Evolutionary conservation across 257 asterid species (phyloP), one percentile per base, ranked within the genome.

Genomic region (Capsicum pubescens): DNA sequence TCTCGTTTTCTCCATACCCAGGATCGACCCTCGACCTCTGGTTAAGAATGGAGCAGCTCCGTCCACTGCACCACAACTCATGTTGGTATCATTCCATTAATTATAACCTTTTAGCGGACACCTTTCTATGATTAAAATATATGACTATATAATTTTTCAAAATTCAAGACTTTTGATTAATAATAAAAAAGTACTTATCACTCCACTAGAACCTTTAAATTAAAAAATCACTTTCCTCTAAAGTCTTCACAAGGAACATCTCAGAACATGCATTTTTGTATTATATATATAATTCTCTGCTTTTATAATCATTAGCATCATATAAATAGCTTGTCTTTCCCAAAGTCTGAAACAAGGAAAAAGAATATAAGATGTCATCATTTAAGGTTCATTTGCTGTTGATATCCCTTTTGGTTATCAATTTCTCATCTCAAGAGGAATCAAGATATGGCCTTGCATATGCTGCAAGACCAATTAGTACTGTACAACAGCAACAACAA

Each of bases 171-270:
- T 3, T 39, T 3, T 39, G 5, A 39, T 39, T 39, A 39, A 39
- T 39, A 39, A 3, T 39, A 39, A 39, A 4, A 36, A 39, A 39
- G 5, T 39, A 39, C 5, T 39, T 39, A 39, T 4, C 44, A 39
- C 44, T 39, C 44, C 42, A 36, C 5, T 2, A 39, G 3, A 39
- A 39, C 5, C 42, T 39, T 39, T 55, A 66, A 66, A 12, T 66
- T 32, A 35, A 66, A 66, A 6, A 6, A 39, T 66, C 54, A 69
- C 55, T 69, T 42, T 69, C 55, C 55, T 39, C 55, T 39, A 8
- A 69, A 69, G 78, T 69, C 78, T 69, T 19, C 78, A 8, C 32
- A 69, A 69, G 78, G 78, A 68, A 39, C 54, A 36, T 68, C 77
- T 68, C 7, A 39, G 77, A 68, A 68, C 77, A 9, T 39, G 77